phyloP scores from a whole-genome alignment of 805 yeast species.

The Ogataea ramenticola region DNA sequence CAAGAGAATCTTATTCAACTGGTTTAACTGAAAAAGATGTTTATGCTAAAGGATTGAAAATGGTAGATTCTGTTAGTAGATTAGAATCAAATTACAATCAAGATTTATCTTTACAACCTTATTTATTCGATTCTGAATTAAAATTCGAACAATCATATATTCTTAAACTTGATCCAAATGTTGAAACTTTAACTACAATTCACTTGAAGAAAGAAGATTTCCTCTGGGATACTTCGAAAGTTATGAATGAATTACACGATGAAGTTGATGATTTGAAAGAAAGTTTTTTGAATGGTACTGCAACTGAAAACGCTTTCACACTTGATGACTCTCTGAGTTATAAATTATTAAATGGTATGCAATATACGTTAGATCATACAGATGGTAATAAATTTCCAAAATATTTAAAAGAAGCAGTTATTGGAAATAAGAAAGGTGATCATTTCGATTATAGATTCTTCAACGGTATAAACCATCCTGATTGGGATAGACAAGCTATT shows the following conservation, averaged over 20 bases:
- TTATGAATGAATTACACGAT: slow-evolving; percentile 8
- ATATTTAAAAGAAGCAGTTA: slow-evolving; percentile 32
- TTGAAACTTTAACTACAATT: slow-evolving; percentile 7
- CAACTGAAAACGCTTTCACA: neutral
- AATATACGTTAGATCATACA: slow-evolving; percentile 10
- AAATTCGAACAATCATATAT: slow-evolving; percentile 13
- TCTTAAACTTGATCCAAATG: slow-evolving; percentile 6
- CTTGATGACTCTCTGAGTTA: slow-evolving; percentile 12
- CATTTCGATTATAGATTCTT: slow-evolving; percentile 54
- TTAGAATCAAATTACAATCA: slow-evolving; percentile 5
- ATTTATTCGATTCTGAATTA: slow-evolving; percentile 11
- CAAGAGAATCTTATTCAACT: slow-evolving; percentile 8
- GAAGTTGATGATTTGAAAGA: slow-evolving; percentile 1
- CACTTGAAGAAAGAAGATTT: slow-evolving; percentile 17
- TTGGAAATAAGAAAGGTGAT: slow-evolving; percentile 15
- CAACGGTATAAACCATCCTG: slow-evolving; percentile 37
- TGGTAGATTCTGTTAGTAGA: slow-evolving; percentile 6
- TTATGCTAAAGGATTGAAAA: slow-evolving; percentile 14
- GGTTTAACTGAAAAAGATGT: slow-evolving; percentile 6
- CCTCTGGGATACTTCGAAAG: slow-evolving; percentile 15
- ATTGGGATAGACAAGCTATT: slow-evolving; percentile 28
- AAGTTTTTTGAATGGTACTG: neutral
- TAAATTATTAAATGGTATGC: slow-evolving; percentile 11
- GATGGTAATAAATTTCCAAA: slow-evolving; percentile 14
- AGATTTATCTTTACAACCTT: slow-evolving; percentile 6